Evolutionary conservation across 2,329 filamentous ascomycete species (phyloP).

Genomic region (Apiospora pterosperma): DNA sequence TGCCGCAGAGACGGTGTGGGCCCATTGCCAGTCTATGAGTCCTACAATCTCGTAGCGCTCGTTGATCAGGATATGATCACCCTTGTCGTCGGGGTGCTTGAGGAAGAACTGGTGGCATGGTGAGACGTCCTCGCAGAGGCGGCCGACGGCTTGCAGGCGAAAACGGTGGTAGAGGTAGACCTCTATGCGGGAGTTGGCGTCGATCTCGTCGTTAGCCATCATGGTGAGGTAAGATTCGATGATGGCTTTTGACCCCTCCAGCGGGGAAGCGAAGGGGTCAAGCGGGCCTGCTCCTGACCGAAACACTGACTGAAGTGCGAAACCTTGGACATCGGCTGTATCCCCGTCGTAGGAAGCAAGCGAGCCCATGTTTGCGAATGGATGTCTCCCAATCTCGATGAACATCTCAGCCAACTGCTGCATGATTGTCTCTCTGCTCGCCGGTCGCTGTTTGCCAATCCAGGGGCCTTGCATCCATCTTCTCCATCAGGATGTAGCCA

Average conservation of each 20-base stretch:
- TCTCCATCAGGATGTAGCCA: conserved; percentile 40
- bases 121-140: conserved; percentile 15
- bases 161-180: conserved; percentile 19
- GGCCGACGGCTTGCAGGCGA: conserved; percentile 18
- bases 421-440: conserved; percentile 27
- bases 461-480: conserved; percentile 31
- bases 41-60: conserved; percentile 36
- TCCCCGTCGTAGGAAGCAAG: not conserved
- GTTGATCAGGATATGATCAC: conserved; percentile 39
- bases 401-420: conserved; percentile 28
- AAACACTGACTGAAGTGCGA: conserved; percentile 17
- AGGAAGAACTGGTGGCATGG: conserved; percentile 30
- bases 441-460: conserved; percentile 27
- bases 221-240: conserved; percentile 19
- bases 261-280: conserved; percentile 22
- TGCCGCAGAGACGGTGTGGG: conserved; percentile 20
- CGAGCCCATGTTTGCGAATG: conserved; percentile 24
- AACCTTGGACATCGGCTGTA: conserved; percentile 12
- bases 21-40: conserved; percentile 43
- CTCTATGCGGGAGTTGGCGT: conserved; percentile 13
- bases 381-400: conserved; percentile 28
- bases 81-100: conserved; percentile 43
- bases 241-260: conserved; percentile 12
- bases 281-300: conserved; percentile 5
- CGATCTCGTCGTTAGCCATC: conserved; percentile 23